Evolutionary conservation across 495 filamentous ascomycete genomes (phyloP).

Genomic region (Pseudevernia furfuracea): DNA sequence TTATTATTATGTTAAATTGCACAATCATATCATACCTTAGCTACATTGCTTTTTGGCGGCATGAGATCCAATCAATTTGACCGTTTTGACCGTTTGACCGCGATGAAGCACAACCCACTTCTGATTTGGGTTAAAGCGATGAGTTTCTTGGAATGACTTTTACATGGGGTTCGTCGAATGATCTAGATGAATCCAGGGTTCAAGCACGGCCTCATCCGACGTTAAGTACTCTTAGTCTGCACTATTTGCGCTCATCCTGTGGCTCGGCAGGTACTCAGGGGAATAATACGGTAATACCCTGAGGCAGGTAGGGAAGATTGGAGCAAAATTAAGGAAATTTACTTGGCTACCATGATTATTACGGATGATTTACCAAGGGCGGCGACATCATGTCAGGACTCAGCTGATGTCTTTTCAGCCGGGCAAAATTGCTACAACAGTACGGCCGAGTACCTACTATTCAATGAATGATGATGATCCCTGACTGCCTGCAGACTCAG

Average conservation of each 20-base stretch:
- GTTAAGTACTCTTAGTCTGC: neutral
- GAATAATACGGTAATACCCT: too few species aligned
- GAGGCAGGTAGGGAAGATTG: too few species aligned
- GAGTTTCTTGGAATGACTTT: constrained; percentile 5
- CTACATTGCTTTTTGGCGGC: constrained; percentile 1
- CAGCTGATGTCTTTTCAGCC: neutral
- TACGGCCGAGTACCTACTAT: too few species aligned
- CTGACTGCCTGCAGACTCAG: too few species aligned
- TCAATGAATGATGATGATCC: too few species aligned
- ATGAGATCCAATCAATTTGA: constrained; percentile 7
- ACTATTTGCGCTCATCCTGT: neutral
- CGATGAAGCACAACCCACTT: neutral
- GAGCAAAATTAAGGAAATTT: too few species aligned
- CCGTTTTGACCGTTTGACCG: too few species aligned
- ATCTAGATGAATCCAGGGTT: neutral
- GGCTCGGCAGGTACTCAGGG: neutral
- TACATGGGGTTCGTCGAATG: neutral
- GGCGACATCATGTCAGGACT: too few species aligned
- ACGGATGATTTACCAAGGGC: too few species aligned
- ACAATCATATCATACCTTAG: too few species aligned
- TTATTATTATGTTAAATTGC: neutral
- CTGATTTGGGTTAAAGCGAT: neutral
- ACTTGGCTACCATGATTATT: too few species aligned
- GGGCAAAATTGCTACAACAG: neutral
- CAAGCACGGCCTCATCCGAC: neutral